Evolutionary conservation across 2,329 filamentous ascomycete genomes (phyloP).

Genomic region (Teratosphaeriaceae sp.): DNA sequence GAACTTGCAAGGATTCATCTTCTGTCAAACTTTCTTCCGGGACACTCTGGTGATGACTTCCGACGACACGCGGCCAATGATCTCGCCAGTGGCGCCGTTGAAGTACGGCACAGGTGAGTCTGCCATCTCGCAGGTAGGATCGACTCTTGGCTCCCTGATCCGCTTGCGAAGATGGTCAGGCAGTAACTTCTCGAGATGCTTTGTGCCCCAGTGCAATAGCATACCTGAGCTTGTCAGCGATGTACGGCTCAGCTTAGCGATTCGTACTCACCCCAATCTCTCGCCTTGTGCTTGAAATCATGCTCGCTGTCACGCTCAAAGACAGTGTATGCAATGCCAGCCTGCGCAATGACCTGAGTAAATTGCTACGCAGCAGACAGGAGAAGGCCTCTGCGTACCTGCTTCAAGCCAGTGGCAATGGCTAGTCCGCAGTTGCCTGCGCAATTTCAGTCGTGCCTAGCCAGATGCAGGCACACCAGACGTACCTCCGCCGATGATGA

Average conservation of each 20-base stretch:
- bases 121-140: constrained; percentile 1
- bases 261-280: constrained; percentile 3
- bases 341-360: neutral
- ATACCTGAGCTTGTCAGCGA: constrained; percentile 4
- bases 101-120: constrained; percentile 8
- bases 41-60: constrained; percentile 6
- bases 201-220: constrained; percentile 9
- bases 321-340: constrained; percentile 8
- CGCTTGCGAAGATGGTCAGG: constrained; percentile 3
- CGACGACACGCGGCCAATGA: constrained; percentile 1
- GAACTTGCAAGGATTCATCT: neutral
- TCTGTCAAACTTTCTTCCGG: constrained; percentile 6
- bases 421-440: constrained; percentile 4
- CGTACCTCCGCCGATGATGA: constrained; percentile 6
- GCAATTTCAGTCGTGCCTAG: too few relatives aligned
- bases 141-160: constrained; percentile 5
- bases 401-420: constrained; percentile 7
- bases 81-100: constrained; percentile 7
- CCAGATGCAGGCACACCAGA: neutral
- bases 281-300: constrained; percentile 4
- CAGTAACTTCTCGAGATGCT: constrained; percentile 4
- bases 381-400: constrained; percentile 1
- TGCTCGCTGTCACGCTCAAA: constrained; percentile 8
- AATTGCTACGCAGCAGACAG: neutral
- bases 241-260: neutral